phyloP scores from a whole-genome alignment of 495 filamentous ascomycete genomes.

The Penicillium nucicola region DNA sequence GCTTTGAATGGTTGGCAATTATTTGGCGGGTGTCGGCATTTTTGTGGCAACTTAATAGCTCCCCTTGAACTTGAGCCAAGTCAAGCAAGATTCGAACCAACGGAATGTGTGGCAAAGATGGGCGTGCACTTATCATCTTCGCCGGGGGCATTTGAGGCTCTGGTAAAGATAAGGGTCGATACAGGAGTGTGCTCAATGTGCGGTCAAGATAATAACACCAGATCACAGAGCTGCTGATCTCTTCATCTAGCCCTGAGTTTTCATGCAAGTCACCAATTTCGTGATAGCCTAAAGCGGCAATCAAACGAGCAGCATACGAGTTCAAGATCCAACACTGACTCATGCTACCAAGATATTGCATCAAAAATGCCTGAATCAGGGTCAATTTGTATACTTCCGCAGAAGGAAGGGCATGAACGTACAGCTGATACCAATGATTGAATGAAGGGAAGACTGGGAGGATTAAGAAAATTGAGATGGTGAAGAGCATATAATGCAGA shows the following conservation, averaged over 20 bases:
- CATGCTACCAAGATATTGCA: constrained; percentile 25
- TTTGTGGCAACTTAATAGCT: constrained; percentile 7
- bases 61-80: constrained; percentile 24
- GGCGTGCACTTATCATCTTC: constrained; percentile 7
- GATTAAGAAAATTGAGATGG: constrained; percentile 19
- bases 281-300: constrained; percentile 25
- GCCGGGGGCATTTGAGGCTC: constrained; percentile 14
- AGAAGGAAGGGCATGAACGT: not conserved
- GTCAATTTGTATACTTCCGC: not conserved
- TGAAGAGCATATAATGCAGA: constrained; percentile 15
- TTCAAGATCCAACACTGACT: constrained; percentile 25
- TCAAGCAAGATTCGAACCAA: constrained; percentile 23
- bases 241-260: constrained; percentile 9
- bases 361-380: constrained; percentile 19
- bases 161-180: constrained; percentile 21
- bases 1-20: constrained; percentile 10
- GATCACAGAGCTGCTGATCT: constrained; percentile 21
- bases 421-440: constrained; percentile 29
- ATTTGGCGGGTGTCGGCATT: constrained; percentile 3
- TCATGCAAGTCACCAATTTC: constrained; percentile 1
- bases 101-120: constrained; percentile 12
- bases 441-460: constrained; percentile 19
- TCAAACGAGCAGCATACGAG: constrained; percentile 28
- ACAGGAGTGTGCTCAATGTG: constrained; percentile 25
- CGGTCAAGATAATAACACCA: constrained; percentile 33